Conservation (phyloP, 2,329 filamentous ascomycete genomes). For the Sarocladium kiliense region DNA sequence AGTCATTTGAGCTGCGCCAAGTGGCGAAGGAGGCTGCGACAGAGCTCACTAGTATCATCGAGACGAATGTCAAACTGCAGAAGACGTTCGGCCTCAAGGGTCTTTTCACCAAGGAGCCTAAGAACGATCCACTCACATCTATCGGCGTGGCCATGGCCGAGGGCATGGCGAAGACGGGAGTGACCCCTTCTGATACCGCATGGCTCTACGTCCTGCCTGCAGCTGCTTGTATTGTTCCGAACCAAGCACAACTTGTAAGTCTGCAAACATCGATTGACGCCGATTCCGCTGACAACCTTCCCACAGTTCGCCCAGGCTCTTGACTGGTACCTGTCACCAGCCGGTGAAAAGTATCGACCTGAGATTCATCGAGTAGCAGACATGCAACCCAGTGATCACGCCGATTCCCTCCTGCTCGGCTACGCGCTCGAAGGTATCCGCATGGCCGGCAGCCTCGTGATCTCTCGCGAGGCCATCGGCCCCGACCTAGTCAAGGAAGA, state of each 20-base stretch:
- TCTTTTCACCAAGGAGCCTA: constrained; percentile 42
- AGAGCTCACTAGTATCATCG: constrained; percentile 56
- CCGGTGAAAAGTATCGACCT: constrained; percentile 49
- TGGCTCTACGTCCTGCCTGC: constrained; percentile 68
- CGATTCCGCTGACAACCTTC: no score
- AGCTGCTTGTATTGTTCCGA: constrained; percentile 61
- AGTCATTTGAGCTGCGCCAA: constrained; percentile 59
- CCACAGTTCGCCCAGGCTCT: constrained; percentile 64
- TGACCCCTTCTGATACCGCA: constrained; percentile 60
- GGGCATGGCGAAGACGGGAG: constrained; percentile 56
- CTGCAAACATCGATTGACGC: neutral
- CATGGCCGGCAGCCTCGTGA: constrained; percentile 57
- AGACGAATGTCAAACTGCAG: constrained; percentile 59
- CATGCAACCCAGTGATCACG: constrained; percentile 47
- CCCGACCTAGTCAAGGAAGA: constrained; percentile 43
- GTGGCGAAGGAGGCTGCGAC: constrained; percentile 50
- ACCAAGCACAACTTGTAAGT: constrained; percentile 61
- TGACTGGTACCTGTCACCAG: constrained; percentile 63
- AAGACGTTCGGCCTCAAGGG: constrained; percentile 32
- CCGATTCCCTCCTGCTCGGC: constrained; percentile 59
- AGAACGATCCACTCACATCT: constrained; percentile 48
- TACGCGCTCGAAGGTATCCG: constrained; percentile 70
- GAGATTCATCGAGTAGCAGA: constrained; percentile 57
- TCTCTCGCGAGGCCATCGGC: constrained; percentile 50
- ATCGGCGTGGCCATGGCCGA: constrained; percentile 65